These are phyloP conservation scores for Lyophyllum decastes DNA, from an alignment of 768 basidiomycete genomes.

Conservation along the genomic window DNA sequence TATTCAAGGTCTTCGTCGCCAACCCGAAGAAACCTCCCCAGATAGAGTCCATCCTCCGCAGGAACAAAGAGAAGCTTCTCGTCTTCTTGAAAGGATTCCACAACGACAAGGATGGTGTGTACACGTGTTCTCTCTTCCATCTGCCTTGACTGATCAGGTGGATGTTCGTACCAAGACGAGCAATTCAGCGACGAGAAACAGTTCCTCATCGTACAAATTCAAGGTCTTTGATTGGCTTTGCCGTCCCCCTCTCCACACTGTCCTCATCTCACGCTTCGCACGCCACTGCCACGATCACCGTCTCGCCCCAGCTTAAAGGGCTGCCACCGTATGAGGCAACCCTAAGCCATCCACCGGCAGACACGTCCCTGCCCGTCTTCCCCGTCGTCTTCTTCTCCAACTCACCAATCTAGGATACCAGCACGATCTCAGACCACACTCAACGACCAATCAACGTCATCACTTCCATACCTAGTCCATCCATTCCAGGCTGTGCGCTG, in stretches of 20 bases:
- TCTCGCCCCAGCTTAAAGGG: background rate
- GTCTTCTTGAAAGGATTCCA: constrained; percentile 91
- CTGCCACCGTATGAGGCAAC: background rate
- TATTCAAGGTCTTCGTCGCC: constrained; percentile 99
- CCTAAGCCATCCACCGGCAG: background rate
- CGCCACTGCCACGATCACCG: background rate
- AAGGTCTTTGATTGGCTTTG: constrained; percentile 53
- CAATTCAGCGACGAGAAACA: constrained; percentile 98
- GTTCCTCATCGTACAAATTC: constrained; percentile 92
- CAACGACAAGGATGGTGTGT: constrained; percentile 93
- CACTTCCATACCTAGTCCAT: background rate
- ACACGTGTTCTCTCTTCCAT: background rate
- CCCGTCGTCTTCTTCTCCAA: background rate
- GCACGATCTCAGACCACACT: constrained; percentile 8
- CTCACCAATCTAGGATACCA: constrained; percentile 9
- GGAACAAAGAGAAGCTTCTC: constrained; percentile 94
- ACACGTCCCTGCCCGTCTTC: background rate
- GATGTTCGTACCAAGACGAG: constrained; percentile 59
- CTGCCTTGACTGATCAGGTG: background rate
- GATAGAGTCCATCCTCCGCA: constrained; percentile 84
- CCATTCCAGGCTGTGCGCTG: too few relatives aligned
- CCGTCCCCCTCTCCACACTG: background rate
- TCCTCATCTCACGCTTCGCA: background rate
- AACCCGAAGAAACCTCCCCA: constrained; percentile 99
- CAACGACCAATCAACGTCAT: background rate